Evolutionary conservation across 176 grass and related monocot species (phyloP).

Genomic region (Aegilops bicornis): DNA sequence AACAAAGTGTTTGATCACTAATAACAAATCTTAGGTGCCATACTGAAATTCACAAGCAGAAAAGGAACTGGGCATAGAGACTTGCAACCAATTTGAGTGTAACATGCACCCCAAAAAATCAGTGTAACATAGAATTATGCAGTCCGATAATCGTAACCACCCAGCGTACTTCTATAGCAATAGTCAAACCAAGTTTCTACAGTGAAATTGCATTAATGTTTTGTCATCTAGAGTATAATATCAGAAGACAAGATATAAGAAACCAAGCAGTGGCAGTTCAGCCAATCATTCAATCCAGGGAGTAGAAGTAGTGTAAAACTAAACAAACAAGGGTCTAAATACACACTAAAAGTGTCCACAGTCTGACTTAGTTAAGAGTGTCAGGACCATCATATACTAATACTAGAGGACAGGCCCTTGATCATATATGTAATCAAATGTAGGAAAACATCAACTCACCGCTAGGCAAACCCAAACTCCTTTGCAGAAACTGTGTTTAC

Average conservation of each 20-base stretch:
- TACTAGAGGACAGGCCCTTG: not conserved
- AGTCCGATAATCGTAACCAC: not conserved
- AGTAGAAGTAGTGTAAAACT: not conserved
- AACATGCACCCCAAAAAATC: not conserved
- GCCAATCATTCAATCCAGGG: not conserved
- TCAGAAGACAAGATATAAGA: conserved; percentile 5
- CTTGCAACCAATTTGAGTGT: not conserved
- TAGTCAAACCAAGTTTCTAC: not conserved
- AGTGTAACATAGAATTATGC: not conserved
- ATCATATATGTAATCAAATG: too few relatives aligned
- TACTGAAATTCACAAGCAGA: not conserved
- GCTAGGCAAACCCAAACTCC: not conserved
- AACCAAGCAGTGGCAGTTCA: not conserved
- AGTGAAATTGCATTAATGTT: not conserved
- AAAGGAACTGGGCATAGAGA: not conserved
- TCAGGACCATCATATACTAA: not conserved
- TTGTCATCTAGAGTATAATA: not conserved
- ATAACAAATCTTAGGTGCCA: conserved; percentile 6
- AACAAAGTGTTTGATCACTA: not conserved
- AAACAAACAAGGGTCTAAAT: not conserved
- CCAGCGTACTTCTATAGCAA: not conserved
- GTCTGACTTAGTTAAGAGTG: not conserved
- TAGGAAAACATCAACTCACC: not conserved
- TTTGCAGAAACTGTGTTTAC: not conserved
- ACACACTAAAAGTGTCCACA: not conserved